Percentiles rank a stretch among this genome's conserved stretches.
These are phyloP conservation scores for Apophysomyces trapeziformis DNA, from an alignment of 371 early-diverging fungal genomes.

Conservation along the genomic window DNA sequence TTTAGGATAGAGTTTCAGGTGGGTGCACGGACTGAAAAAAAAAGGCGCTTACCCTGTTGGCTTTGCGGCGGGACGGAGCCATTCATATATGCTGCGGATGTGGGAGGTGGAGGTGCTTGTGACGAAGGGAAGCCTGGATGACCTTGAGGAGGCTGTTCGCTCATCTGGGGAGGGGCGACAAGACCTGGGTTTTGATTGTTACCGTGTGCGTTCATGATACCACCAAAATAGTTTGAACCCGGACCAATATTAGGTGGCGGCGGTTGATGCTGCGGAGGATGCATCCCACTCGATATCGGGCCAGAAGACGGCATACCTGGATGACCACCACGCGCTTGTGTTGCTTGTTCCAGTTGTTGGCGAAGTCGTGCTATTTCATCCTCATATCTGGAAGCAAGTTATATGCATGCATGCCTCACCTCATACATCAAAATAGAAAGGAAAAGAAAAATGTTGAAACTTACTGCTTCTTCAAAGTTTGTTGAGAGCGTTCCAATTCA, in stretches of 20 bases:
- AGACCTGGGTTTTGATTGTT: constrained; percentile 35
- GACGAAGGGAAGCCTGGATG: constrained; percentile 22
- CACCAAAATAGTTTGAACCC: constrained; percentile 52
- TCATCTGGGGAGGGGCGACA: constrained; percentile 46
- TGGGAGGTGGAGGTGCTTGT: constrained; percentile 14
- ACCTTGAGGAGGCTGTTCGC: constrained; percentile 28
- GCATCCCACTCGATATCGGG: constrained; percentile 11
- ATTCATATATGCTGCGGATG: constrained; percentile 21
- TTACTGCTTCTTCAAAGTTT: constrained; percentile 75
- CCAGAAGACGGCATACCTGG: constrained; percentile 25
- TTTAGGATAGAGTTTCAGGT: no score
- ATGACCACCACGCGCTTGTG: constrained; percentile 35
- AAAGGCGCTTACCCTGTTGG: not conserved
- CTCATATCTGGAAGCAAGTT: constrained; percentile 29
- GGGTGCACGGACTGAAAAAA: no score
- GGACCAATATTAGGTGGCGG: constrained; percentile 56
- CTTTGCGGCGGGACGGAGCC: constrained; percentile 14
- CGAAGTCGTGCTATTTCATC: constrained; percentile 41
- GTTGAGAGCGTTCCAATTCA: constrained; percentile 84
- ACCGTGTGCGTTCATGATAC: constrained; percentile 50
- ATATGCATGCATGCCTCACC: not conserved
- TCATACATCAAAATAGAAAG: not conserved
- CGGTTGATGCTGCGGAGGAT: constrained; percentile 26
- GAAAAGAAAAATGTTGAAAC: constrained; percentile 5
- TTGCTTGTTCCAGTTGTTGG: constrained; percentile 28